Conservation (phyloP, 1,284 basidiomycete genomes). For the Termitomyces sp. region DNA sequence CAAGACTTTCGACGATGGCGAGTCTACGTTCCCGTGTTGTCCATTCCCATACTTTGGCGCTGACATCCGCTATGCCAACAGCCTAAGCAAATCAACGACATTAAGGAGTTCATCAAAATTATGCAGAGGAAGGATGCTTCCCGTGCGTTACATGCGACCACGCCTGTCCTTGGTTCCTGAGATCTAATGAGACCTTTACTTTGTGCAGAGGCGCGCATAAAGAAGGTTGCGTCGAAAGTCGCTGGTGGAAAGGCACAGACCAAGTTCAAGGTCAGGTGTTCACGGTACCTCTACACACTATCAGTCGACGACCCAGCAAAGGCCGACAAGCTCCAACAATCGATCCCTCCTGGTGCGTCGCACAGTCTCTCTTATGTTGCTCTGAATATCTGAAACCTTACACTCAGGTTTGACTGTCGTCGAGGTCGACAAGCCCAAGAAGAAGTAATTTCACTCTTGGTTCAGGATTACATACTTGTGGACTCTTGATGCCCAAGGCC, state of each 20-base stretch:
- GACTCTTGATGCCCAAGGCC: not conserved
- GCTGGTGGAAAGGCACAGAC: constrained; percentile 77
- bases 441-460: constrained; percentile 46
- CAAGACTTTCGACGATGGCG: constrained; percentile 34
- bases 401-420: constrained; percentile 54
- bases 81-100: constrained; percentile 98
- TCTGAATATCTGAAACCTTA: not conserved
- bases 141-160: constrained; percentile 40
- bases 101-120: constrained; percentile 98
- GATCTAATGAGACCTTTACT: not conserved
- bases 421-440: constrained; percentile 63
- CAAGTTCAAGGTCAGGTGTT: constrained; percentile 99
- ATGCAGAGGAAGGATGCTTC: constrained; percentile 86
- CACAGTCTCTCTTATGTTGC: not conserved
- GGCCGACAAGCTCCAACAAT: constrained; percentile 97
- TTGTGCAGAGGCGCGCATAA: constrained; percentile 85
- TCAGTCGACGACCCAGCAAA: constrained; percentile 95
- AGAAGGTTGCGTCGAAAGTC: constrained; percentile 77
- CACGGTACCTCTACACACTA: constrained; percentile 96
- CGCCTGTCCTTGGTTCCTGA: not conserved
- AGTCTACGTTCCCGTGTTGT: constrained; percentile 16
- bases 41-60: not conserved
- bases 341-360: constrained; percentile 86
- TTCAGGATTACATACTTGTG: not conserved
- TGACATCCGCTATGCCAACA: constrained; percentile 27